Percentiles rank a stretch among this genome's conserved stretches.
Conservation (phyloP, 225 moss, liverwort and hornwort species). For the Asterella californica region DNA sequence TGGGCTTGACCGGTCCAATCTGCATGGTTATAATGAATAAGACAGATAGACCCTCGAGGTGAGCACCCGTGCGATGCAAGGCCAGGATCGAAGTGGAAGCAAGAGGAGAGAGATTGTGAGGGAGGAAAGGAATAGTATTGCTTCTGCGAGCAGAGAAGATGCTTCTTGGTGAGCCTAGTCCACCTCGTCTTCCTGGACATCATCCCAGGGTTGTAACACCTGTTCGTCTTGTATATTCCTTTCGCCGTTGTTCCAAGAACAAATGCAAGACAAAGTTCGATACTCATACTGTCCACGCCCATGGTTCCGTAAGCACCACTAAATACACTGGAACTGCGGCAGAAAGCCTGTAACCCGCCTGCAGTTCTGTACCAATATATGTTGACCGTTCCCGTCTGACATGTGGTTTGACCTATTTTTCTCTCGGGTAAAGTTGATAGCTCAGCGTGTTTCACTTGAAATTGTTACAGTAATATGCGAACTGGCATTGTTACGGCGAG, state of each 20-base stretch:
- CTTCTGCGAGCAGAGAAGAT: neutral
- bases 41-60: neutral
- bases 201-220: neutral
- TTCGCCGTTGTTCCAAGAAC: neutral
- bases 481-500: neutral
- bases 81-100: conserved; percentile 12
- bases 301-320: neutral
- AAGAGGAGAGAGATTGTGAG: conserved; percentile 5
- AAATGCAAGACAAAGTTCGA: conserved; percentile 1
- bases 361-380: conserved; percentile 11
- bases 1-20: neutral
- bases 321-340: neutral
- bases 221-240: too few relatives aligned
- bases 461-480: neutral
- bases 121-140: conserved; percentile 7
- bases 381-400: conserved; percentile 8
- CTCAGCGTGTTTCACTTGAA: neutral
- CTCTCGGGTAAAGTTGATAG: neutral
- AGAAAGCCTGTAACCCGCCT: conserved; percentile 11
- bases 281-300: conserved; percentile 10
- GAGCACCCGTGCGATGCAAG: conserved; percentile 9
- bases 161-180: neutral
- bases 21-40: conserved; percentile 4
- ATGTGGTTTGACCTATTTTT: conserved; percentile 6
- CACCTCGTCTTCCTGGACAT: neutral